Conservation (phyloP, 176 grass and related monocot species). For the Saccharum spontaneum region DNA sequence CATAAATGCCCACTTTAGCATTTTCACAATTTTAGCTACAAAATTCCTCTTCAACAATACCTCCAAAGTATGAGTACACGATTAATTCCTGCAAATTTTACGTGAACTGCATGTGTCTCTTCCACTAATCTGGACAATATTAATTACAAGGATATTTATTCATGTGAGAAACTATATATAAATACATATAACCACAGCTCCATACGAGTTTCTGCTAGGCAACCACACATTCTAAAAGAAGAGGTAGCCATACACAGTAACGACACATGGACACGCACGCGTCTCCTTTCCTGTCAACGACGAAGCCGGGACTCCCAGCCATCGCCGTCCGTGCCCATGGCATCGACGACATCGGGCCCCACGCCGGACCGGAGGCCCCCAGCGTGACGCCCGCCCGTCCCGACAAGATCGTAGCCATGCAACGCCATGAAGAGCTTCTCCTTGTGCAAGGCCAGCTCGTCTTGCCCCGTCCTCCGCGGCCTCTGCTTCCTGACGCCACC, state of each 20-base stretch:
- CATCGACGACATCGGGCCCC: neutral
- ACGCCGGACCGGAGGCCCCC: neutral
- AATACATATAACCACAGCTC: neutral
- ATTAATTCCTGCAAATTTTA: neutral
- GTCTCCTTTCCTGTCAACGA: neutral
- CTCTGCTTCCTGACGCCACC: conserved; percentile 51
- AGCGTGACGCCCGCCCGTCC: neutral
- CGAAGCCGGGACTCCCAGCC: conserved; percentile 19
- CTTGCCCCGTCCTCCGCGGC: conserved; percentile 37
- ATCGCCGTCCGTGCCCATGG: neutral
- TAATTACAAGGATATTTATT: conserved; percentile 4
- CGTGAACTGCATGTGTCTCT: neutral
- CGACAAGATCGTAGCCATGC: conserved; percentile 44
- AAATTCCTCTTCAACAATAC: neutral
- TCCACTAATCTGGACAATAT: neutral
- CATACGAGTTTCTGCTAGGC: neutral
- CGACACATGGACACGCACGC: no score
- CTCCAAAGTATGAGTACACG: neutral
- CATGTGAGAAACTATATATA: neutral
- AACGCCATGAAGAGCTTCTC: conserved; percentile 72
- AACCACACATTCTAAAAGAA: neutral
- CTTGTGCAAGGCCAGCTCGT: conserved; percentile 57
- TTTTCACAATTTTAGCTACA: neutral
- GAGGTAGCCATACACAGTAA: no score
- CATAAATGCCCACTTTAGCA: neutral